Base-by-base conservation (phyloP, 768 basidiomycete species). In the Leccinum barrowsii region DNA sequence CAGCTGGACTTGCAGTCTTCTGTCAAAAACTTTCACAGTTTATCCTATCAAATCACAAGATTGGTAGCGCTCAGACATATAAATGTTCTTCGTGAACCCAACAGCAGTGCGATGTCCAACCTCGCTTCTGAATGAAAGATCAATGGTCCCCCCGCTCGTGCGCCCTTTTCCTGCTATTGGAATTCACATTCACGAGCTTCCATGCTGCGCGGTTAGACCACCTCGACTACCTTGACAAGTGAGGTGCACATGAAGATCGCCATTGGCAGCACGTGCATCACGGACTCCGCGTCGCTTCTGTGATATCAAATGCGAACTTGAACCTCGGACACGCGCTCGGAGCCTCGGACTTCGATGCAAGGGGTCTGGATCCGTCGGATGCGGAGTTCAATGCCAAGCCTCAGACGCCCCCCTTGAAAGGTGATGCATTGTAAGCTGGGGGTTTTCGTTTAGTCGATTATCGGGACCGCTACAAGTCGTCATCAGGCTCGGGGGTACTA, bases 381-480 rank as follows among this genome's bases (percentile, higher is more conserved):
- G 56, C n/a, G 56, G 61, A 15, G 12, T 53, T 12, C 56, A 44
- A 21, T 60, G 52, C 40, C 37, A 37, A 3, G 37, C 52, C 19
- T 3, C 58, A 17, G 22, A 56, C 7, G 50, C 46, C 12, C 59
- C 62, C 1, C 35, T 58, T 58, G 40, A 54, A 64, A 50, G 64
- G 52, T 15, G 52, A 24, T 11, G 32, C 12, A 51, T 22, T 59
- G 65, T 17, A 59, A 52, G 2, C 17, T 61, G 48, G 42, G 42
- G 40, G 50, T 26, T 32, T 48, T 22, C 12, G 6, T 7, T 40
- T 58, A 4, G 24, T 63, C 48, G 58, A 63, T 51, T 63, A 60
- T 30, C 57, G 54, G 58, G 63, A 58, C 22, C 57, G 61, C 53
- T 57, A 59, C 46, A 15, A 48, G 4, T 50, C 53, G n/a, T 51